Evolutionary conservation across 352 stramenopile species (phyloP), one percentile per base, ranked within the genome.

Genomic region (Heterotrichella gracilis): DNA sequence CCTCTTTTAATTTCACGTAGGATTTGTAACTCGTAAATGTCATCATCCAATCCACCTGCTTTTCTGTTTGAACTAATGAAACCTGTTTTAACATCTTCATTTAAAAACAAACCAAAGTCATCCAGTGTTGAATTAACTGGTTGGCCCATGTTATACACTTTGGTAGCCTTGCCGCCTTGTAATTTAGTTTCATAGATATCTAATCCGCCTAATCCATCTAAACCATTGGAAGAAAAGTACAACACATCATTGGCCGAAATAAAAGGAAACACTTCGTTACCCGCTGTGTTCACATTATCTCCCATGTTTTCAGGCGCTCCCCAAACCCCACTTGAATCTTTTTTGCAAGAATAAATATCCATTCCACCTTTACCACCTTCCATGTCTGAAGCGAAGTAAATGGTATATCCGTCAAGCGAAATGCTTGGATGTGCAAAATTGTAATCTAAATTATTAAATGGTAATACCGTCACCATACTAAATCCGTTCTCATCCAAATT

Each of bases 291-390:
- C 1, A 66, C 4, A 3, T 66, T 1, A 9, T n/a, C 3, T 9
- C 41, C 41, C 23, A 66, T 24, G 23, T 66, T 66, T 9, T 24
- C 9, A 24, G 41, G 41, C 3, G 1, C 9, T 24, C n/a, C 21
- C 41, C 41, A 66, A 66, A 66, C 2, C 3, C n/a, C 21, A 66
- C 23, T 22, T 9, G 9, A 17, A 1, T 24, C 23, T 22, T 22
- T 24, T 24, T n/a, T 66, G 23, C 41, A 66, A 66, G 23, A n/a
- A 66, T 66, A 66, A 4, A 66, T 66, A 66, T 66, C 41, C 41
- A 66, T 66, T 9, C 41, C 41, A 24, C 41, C 41, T 3, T 4
- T 24, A 2, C 41, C 41, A 66, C 41, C 41, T 1, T n/a, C n/a
- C 41, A 66, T 66, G 9, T 66, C 4, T 4, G 41, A 66, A 66